These are phyloP conservation scores for Aspergillus pseudoterreus DNA, from an alignment of 2,329 filamentous ascomycete species.

Conservation along the genomic window DNA sequence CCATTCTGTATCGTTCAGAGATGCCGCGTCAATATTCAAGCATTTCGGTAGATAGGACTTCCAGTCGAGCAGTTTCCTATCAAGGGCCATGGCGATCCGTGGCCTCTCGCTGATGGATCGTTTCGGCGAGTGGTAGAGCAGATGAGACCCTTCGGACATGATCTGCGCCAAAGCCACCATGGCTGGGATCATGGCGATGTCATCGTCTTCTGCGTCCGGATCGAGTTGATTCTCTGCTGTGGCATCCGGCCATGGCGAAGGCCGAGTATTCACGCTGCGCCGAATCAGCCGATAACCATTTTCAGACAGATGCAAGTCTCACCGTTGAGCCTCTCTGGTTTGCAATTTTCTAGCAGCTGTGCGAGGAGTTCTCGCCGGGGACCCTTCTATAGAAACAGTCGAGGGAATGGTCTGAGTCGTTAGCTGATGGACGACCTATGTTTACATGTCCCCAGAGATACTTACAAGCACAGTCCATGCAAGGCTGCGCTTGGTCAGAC, in stretches of 20 bases:
- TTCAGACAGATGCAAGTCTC: not conserved
- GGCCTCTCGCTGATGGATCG: conserved; percentile 19
- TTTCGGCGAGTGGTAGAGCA: conserved; percentile 21
- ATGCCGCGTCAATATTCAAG: conserved; percentile 17
- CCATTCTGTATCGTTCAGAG: conserved; percentile 27
- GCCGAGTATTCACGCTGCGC: conserved; percentile 5
- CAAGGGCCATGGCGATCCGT: conserved; percentile 17
- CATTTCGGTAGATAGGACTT: conserved; percentile 18
- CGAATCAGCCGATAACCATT: not conserved
- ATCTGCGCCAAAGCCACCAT: conserved; percentile 25
- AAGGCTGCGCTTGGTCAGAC: conserved; percentile 18
- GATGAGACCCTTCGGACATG: conserved; percentile 25
- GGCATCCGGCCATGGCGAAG: conserved; percentile 13
- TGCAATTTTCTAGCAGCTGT: conserved; percentile 6
- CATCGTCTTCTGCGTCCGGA: conserved; percentile 18
- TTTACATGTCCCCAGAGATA: too few relatives aligned
- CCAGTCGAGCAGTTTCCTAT: conserved; percentile 17
- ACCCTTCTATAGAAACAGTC: conserved; percentile 14
- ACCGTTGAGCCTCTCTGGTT: conserved; percentile 8
- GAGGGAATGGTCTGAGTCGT: conserved; percentile 13
- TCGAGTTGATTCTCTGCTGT: conserved; percentile 7
- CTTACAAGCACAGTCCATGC: conserved; percentile 20
- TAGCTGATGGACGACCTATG: not conserved
- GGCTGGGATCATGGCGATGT: conserved; percentile 22
- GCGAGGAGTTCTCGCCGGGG: conserved; percentile 4